A percentile compares a stretch with the other conserved stretches of the same genome.
These are phyloP conservation scores for Piper betle DNA, from an alignment of 164 flowering plant species.

Conservation along the genomic window DNA sequence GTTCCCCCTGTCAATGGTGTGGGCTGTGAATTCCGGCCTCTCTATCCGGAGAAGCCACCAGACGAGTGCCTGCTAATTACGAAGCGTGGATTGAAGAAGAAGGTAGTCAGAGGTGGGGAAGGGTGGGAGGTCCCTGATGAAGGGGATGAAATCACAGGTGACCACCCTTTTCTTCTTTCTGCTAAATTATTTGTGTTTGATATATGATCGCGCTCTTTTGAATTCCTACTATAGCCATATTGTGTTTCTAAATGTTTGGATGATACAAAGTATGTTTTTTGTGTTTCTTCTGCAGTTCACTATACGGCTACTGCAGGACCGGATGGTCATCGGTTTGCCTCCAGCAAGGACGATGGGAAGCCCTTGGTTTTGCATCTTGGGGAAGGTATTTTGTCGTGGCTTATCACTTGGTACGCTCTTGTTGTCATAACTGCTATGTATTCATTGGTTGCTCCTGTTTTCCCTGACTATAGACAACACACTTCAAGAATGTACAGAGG, in stretches of 20 bases:
- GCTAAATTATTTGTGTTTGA: neutral
- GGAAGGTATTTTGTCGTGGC: conserved; percentile 6
- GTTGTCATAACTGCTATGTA: neutral
- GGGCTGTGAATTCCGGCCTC: conserved; percentile 10
- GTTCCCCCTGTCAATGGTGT: neutral
- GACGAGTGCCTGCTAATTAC: conserved; percentile 12
- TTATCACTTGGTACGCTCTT: neutral
- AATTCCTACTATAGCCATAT: neutral
- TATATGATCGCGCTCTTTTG: neutral
- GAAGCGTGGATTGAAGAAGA: conserved; percentile 12
- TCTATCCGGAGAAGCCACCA: conserved; percentile 9
- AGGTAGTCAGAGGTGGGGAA: conserved; percentile 5
- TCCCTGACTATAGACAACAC: conserved; percentile 7
- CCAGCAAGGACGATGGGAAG: conserved; percentile 14
- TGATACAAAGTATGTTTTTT: too few species aligned
- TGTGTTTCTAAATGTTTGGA: too few species aligned
- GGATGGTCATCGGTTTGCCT: conserved; percentile 13
- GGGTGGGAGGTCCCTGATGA: conserved; percentile 8
- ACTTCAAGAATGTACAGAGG: conserved; percentile 18
- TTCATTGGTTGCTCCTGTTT: neutral
- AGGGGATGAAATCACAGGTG: conserved; percentile 11
- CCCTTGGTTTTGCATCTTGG: conserved; percentile 8
- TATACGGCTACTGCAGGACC: conserved; percentile 8
- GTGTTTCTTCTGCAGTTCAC: conserved; percentile 10
- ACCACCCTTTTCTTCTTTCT: neutral